Evolutionary conservation across 345 rosid species (phyloP).

Genomic region (Hibiscus tridactylites): DNA sequence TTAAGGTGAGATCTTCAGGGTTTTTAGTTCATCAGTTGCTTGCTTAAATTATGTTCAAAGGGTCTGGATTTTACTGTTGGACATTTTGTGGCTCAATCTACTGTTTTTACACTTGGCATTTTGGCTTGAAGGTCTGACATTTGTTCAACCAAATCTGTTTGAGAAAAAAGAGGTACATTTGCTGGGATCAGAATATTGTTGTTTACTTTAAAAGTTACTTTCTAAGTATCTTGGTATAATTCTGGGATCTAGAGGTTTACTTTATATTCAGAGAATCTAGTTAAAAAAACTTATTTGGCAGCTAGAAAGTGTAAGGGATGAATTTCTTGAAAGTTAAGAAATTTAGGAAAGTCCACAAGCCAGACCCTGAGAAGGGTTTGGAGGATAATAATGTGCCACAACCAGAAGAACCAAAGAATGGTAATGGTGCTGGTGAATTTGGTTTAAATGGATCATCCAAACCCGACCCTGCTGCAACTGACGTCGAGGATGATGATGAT

Average conservation of each 20-base stretch:
- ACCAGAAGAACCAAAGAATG: constrained; percentile 39
- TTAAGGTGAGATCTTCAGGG: constrained; percentile 8
- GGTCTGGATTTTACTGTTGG: background rate
- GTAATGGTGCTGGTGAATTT: constrained; percentile 15
- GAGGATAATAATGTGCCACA: constrained; percentile 38
- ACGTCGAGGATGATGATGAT: constrained; percentile 60
- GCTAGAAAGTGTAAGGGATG: constrained; percentile 34
- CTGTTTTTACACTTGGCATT: background rate
- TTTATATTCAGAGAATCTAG: constrained; percentile 12
- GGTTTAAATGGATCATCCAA: constrained; percentile 29
- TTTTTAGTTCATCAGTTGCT: constrained; percentile 12
- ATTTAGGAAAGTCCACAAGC: constrained; percentile 51
- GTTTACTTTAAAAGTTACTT: background rate
- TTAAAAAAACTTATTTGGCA: background rate
- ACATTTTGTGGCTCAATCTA: background rate
- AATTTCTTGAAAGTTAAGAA: constrained; percentile 65
- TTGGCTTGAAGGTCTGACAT: background rate
- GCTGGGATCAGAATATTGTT: background rate
- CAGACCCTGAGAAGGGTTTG: constrained; percentile 34
- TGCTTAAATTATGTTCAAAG: background rate
- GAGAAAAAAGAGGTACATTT: background rate
- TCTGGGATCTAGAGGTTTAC: constrained; percentile 15
- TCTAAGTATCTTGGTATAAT: background rate
- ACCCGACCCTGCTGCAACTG: constrained; percentile 25
- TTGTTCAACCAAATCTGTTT: background rate